A percentile compares a stretch with the other conserved stretches of the same genome.
Evolutionary conservation across 441 rosid species (phyloP).

Genomic region (Jatropha multifida): DNA sequence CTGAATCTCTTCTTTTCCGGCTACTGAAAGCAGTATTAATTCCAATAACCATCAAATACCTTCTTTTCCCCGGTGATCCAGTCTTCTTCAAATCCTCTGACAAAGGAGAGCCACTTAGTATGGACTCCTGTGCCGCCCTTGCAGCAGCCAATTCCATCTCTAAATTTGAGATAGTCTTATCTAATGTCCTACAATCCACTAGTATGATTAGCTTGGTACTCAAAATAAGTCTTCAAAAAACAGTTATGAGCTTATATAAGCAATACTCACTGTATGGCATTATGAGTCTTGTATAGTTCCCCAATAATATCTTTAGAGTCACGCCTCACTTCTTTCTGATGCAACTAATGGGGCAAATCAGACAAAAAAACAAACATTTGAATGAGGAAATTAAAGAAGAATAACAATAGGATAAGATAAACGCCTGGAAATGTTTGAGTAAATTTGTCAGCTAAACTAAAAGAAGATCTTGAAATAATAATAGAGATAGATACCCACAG

Average conservation of each 20-base stretch:
- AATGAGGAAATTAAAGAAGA: conserved; percentile 6
- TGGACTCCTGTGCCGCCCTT: conserved; percentile 70
- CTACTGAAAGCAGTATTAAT: conserved; percentile 96
- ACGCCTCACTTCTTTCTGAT: conserved; percentile 70
- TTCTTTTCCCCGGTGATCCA: conserved; percentile 47
- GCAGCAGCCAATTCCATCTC: conserved; percentile 99
- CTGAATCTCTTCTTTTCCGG: conserved; percentile 87
- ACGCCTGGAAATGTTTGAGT: background rate
- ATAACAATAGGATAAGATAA: background rate
- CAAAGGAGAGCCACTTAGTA: conserved; percentile 69
- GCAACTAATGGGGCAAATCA: conserved; percentile 50
- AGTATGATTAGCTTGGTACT: conserved; percentile 14
- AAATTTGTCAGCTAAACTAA: background rate
- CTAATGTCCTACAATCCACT: conserved; percentile 57
- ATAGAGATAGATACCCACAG: conserved; percentile 51
- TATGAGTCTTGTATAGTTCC: conserved; percentile 65
- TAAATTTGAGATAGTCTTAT: conserved; percentile 82
- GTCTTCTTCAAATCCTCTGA: conserved; percentile 54
- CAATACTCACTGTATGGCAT: conserved; percentile 60
- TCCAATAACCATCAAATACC: conserved; percentile 85
- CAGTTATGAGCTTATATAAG: background rate
- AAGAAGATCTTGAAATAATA: background rate
- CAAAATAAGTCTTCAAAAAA: background rate
- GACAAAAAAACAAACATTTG: conserved; percentile 27
- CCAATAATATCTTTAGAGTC: conserved; percentile 61